Conservation (phyloP, 148 eudicot genomes). For the Rheum nobile region DNA sequence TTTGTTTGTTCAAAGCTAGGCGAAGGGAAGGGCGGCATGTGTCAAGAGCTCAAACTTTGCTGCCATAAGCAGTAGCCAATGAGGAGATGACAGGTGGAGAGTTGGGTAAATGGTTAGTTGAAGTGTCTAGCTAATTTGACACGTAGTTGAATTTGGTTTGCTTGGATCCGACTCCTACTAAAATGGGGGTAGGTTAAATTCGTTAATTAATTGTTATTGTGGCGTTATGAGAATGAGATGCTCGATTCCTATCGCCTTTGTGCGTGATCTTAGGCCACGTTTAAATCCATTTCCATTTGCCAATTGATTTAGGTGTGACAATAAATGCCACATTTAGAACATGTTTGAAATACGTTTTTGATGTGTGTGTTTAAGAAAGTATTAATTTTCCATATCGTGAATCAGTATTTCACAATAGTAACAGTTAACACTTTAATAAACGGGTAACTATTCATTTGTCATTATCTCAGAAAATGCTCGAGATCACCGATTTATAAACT, state of each 20-base stretch:
- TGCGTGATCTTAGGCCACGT: neutral
- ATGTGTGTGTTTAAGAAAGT: neutral
- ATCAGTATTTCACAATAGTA: too few species aligned
- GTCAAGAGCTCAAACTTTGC: neutral
- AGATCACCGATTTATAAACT: too few species aligned
- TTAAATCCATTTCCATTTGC: neutral
- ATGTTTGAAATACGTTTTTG: neutral
- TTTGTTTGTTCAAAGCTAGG: neutral
- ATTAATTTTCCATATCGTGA: neutral
- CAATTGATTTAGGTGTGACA: neutral
- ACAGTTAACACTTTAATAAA: too few species aligned
- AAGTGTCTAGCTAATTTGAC: constrained; percentile 2
- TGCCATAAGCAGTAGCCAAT: neutral
- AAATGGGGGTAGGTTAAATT: neutral
- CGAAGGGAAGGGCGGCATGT: neutral
- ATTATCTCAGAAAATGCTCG: too few species aligned
- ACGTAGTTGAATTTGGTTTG: neutral
- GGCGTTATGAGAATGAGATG: neutral
- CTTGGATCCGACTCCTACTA: constrained; percentile 2
- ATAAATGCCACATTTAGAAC: neutral
- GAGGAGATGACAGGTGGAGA: neutral
- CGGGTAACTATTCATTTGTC: too few species aligned
- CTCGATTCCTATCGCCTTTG: neutral
- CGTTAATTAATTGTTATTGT: neutral
- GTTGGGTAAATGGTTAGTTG: neutral